Conservation (phyloP, 176 grass and related monocot genomes). For the Carex littledalei region DNA sequence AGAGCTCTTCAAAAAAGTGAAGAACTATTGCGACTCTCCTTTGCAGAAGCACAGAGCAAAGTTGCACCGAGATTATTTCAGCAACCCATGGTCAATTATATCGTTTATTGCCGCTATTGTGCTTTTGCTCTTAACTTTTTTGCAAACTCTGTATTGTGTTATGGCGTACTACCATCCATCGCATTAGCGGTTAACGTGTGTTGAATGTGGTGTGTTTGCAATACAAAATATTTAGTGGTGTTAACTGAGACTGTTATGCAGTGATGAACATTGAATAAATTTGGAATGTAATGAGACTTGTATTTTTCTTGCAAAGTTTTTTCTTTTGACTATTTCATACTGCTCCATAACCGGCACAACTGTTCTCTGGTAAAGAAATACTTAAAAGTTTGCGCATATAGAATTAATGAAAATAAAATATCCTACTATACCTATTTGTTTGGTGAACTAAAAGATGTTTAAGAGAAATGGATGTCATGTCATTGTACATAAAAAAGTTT, state of each 20-base stretch:
- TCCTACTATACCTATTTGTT: no score
- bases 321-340: background rate
- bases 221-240: background rate
- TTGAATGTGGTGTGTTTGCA: background rate
- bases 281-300: background rate
- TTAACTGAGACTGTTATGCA: background rate
- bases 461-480: no score
- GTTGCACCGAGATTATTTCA: slow-evolving; percentile 19
- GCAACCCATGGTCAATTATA: slow-evolving; percentile 20
- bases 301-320: background rate
- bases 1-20: background rate
- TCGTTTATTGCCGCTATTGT: background rate
- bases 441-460: no score
- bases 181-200: background rate
- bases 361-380: no score
- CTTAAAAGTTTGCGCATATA: no score
- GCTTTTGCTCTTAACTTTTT: slow-evolving; percentile 3
- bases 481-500: no score
- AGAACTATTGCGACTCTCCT: slow-evolving; percentile 17
- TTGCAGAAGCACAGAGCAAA: slow-evolving; percentile 20
- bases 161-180: background rate
- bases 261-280: background rate
- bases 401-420: no score
- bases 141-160: background rate
- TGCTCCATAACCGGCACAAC: no score